Base-by-base conservation (phyloP, 2,329 filamentous ascomycete genomes). In the Pestalotiopsis sp. region DNA sequence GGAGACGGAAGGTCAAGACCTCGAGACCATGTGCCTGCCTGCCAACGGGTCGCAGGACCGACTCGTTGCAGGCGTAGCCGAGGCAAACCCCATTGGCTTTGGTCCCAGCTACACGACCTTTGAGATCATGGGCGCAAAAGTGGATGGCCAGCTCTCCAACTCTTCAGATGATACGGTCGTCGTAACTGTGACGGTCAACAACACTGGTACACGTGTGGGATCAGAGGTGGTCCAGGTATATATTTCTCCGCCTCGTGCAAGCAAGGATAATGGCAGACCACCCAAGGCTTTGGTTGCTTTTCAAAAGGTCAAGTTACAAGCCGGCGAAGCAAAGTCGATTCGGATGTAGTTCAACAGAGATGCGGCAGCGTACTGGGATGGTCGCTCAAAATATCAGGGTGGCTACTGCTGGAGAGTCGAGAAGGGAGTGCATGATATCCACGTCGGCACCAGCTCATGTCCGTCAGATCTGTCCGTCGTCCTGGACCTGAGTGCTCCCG, bases 71-170 rank as follows among this genome's bases (percentile, higher is more conserved):
- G 68, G 68, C 22, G 67, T 67, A 7, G 70, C 71, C 11, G 63
- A 68, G 11, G 65, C 67, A 35, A 71, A 70, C 52, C 17, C 63
- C 39, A 72, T 97, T 74, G 94, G 94, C 0, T 94, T 89, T 69
- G 94, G 94, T 0, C 85, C 97, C 1, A 92, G 89, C 64, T 97
- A 95, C 81, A 93, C 92, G 0, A 85, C 80, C 1, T 96, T 94
- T 77, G 74, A 81, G n/a, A 52, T 65, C 67, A 14, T 14, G 4
- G 48, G 48, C 24, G 59, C 38, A 6, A 40, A 62, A 17, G 10
- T 62, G 11, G 11, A n/a, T 11, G 59, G 59, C 7, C 13, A 24
- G 14, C 5, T 62, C 13, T 11, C 14, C 5, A 22, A 22, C 13
- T 11, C 22, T 6, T 14, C n/a, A 38, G 6, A 14, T 22, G 10